Percentiles rank a stretch among this genome's conserved stretches.
These are phyloP conservation scores for Ceratobasidium sp. DNA, from an alignment of 1,284 basidiomycete genomes.

Conservation along the genomic window DNA sequence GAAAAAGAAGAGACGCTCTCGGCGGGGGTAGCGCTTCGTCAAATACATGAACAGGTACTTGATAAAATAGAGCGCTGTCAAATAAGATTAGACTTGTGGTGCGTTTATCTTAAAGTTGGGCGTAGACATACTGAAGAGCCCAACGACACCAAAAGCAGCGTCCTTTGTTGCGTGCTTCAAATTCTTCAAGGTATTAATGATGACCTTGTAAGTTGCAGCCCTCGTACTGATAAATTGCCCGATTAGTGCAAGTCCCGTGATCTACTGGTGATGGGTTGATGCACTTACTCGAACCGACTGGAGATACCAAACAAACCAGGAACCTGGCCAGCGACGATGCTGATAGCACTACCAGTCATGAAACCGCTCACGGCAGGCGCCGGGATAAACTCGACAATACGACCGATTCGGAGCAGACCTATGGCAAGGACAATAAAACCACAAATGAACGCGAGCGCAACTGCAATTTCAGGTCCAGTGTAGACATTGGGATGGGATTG, in stretches of 20 bases:
- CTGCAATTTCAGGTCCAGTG: conserved; percentile 77
- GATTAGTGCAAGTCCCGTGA: background rate
- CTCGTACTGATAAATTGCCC: conserved; percentile 66
- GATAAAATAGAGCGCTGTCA: conserved; percentile 70
- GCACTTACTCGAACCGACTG: conserved; percentile 73
- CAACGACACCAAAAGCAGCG: conserved; percentile 89
- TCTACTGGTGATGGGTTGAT: background rate
- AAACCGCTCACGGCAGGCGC: conserved; percentile 67
- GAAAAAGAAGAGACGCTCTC: conserved; percentile 89
- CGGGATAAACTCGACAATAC: conserved; percentile 96
- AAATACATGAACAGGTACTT: conserved; percentile 69
- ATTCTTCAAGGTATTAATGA: conserved; percentile 91
- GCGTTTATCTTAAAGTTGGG: background rate
- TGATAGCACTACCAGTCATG: conserved; percentile 91
- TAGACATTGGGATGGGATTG: conserved; percentile 45
- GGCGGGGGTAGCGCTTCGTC: conserved; percentile 70
- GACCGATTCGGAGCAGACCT: conserved; percentile 90
- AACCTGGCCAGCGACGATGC: conserved; percentile 84
- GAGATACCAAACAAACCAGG: conserved; percentile 85
- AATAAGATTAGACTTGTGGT: background rate
- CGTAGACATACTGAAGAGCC: conserved; percentile 57
- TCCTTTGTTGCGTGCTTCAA: conserved; percentile 76
- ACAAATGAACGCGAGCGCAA: conserved; percentile 84
- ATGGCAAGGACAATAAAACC: conserved; percentile 94
- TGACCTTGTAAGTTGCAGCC: conserved; percentile 83